Evolutionary conservation across 352 stramenopile genomes (phyloP).

Genomic region (Hyaloperonospora brassicae): DNA sequence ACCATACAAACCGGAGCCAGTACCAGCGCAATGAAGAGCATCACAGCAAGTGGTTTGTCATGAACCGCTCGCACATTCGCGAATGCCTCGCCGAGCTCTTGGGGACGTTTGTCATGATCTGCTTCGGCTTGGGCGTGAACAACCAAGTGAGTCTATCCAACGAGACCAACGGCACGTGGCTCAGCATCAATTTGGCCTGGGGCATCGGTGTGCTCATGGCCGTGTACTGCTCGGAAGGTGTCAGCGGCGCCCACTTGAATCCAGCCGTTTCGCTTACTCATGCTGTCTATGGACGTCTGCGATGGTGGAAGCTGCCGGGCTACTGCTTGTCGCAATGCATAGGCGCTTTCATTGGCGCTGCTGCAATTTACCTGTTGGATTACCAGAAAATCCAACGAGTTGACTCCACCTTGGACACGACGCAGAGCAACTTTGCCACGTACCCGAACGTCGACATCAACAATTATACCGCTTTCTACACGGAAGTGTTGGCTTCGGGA

Average conservation of each 20-base stretch:
- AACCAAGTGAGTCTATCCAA: slow-evolving; percentile 41
- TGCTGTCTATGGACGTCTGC: slow-evolving; percentile 32
- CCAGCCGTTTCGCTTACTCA: slow-evolving; percentile 44
- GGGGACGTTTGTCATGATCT: slow-evolving; percentile 52
- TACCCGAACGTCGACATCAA: slow-evolving; percentile 38
- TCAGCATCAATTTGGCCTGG: slow-evolving; percentile 45
- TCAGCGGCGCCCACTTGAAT: slow-evolving; percentile 59
- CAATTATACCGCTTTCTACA: slow-evolving; percentile 32
- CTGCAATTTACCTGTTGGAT: slow-evolving; percentile 45
- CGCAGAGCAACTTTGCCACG: slow-evolving; percentile 37
- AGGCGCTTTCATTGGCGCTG: slow-evolving; percentile 35
- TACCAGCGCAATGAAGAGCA: slow-evolving; percentile 11
- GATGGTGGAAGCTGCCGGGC: slow-evolving; percentile 40
- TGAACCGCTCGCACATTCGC: slow-evolving; percentile 16
- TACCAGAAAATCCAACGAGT: slow-evolving; percentile 40
- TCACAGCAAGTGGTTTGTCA: slow-evolving; percentile 16
- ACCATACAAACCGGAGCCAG: slow-evolving; percentile 20
- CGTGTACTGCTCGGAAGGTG: slow-evolving; percentile 42
- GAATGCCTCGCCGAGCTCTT: slow-evolving; percentile 55
- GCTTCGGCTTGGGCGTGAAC: slow-evolving; percentile 47
- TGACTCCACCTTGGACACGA: slow-evolving; percentile 30
- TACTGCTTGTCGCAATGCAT: slow-evolving; percentile 42
- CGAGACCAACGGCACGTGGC: slow-evolving; percentile 36
- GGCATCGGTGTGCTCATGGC: slow-evolving; percentile 53
- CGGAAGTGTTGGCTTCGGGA: slow-evolving; percentile 37